Base-by-base conservation (phyloP, 768 basidiomycete species). In the Gautieria morchelliformis region DNA sequence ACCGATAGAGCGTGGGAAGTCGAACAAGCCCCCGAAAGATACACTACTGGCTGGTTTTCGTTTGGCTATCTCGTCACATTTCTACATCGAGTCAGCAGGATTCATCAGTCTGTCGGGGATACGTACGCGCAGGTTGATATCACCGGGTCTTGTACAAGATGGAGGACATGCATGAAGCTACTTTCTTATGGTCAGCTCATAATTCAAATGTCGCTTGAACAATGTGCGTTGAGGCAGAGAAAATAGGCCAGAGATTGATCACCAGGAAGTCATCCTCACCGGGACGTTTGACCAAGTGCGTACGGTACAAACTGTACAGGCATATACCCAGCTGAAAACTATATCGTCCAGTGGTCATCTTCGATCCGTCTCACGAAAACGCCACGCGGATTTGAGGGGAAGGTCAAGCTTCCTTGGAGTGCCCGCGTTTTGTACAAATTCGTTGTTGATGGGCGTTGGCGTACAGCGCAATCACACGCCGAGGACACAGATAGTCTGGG, bases 211-310 rank as follows among this genome's bases (percentile, higher is more conserved):
- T 45, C 7, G 35, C 30, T 41, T 39, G 11, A 20, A 17, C 1
- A 5, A 19, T 47, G n/a, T 30, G 17, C 39, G 20, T 53, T 14
- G 10, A 24, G 20, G 12, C 32, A 39, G n/a, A 27, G 27, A 37
- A 22, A 42, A 33, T 60, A 87, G 86, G 85, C 85, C 84, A 17
- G 76, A 80, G 61, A 60, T 73, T 32, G 74, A 76, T 50, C 77
- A 84, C 42, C 72, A 65, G 49, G 68, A 73, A 49, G 87, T 89
- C 60, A 77, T 87, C 65, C 79, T 84, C 57, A 88, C 86, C 20
- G 89, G 89, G 39, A 78, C 84, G 32, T 91, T 90, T 67, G 88
- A 91, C 75, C 71, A 85, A 69, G 88, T 87, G 66, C 61, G 81
- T 60, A 37, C 14, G 35, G 35, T 9, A 9, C 10, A 4, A 17